Conservation (phyloP, 495 filamentous ascomycete species). For the Platismatia glauca region DNA sequence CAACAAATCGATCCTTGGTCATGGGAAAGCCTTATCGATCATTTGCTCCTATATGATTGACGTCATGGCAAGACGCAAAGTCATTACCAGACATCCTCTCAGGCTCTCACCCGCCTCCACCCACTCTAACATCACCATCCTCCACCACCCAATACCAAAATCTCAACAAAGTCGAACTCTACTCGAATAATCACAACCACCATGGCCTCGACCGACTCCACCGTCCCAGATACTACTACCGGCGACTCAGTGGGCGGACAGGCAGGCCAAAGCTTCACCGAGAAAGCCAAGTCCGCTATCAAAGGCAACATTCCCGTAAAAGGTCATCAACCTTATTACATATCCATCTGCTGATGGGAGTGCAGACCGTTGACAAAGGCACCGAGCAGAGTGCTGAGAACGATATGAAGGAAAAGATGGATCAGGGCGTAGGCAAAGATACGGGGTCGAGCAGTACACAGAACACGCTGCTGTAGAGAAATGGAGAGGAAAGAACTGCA, state of each 20-base stretch:
- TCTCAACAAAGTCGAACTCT: not conserved
- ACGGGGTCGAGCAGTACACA: not conserved
- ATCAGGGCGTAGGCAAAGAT: slow-evolving; percentile 8
- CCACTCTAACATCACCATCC: not conserved
- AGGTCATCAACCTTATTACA: not conserved
- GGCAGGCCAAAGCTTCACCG: slow-evolving; percentile 13
- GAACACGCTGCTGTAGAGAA: slow-evolving; percentile 13
- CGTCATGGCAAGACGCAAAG: slow-evolving; percentile 4
- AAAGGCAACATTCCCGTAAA: slow-evolving; percentile 16
- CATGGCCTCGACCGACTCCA: slow-evolving; percentile 19
- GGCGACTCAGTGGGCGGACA: slow-evolving; percentile 14
- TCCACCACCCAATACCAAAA: not conserved
- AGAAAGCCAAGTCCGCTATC: slow-evolving; percentile 17
- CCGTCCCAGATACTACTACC: slow-evolving; percentile 6
- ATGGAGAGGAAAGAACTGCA: not conserved
- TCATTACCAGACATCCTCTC: not conserved
- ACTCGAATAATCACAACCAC: not conserved
- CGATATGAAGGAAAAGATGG: not conserved
- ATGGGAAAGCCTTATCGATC: not conserved
- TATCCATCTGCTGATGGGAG: not conserved
- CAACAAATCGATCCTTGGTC: not conserved
- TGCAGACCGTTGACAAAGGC: slow-evolving; percentile 8
- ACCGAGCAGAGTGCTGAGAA: slow-evolving; percentile 11
- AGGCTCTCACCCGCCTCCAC: not conserved
- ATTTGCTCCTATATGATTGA: slow-evolving; percentile 1